phyloP scores from a whole-genome alignment of 805 yeast genomes.

The Candida ortonii region DNA sequence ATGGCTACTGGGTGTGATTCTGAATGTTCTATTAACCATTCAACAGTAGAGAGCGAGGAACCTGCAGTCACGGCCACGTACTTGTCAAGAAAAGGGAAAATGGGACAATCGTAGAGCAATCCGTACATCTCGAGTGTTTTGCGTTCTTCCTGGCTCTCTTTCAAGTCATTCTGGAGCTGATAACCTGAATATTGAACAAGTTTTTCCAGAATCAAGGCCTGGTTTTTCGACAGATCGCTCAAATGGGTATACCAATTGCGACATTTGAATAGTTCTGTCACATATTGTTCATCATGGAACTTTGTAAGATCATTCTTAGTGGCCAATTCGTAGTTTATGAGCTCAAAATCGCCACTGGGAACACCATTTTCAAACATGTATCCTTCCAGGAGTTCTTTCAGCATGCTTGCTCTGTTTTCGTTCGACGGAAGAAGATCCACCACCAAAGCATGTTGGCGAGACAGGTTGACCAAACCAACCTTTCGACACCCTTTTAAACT shows the following conservation, averaged over 20 bases:
- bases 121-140: conserved; percentile 40
- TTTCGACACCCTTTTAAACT: no score
- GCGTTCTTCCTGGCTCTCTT: conserved; percentile 4
- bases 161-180: no score
- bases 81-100: conserved; percentile 50
- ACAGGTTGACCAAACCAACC: conserved; percentile 16
- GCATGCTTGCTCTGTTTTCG: conserved; percentile 45
- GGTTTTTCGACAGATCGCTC: conserved; percentile 15
- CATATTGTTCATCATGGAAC: conserved; percentile 49
- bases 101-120: conserved; percentile 60
- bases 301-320: conserved; percentile 37
- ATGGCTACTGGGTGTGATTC: conserved; percentile 40
- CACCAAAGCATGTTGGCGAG: conserved; percentile 11
- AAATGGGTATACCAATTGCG: conserved; percentile 21
- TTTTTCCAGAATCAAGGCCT: conserved; percentile 7
- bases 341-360: conserved; percentile 18
- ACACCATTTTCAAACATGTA: conserved; percentile 33
- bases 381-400: conserved; percentile 40
- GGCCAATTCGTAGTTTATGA: conserved; percentile 30
- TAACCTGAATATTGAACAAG: no score
- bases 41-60: conserved; percentile 52
- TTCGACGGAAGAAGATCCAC: conserved; percentile 52
- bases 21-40: conserved; percentile 27
- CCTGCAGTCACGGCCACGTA: conserved; percentile 54
- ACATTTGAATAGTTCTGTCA: conserved; percentile 37